Evolutionary conservation across 2,329 filamentous ascomycete genomes (phyloP).

Genomic region (Chaetomiaceae sp.): DNA sequence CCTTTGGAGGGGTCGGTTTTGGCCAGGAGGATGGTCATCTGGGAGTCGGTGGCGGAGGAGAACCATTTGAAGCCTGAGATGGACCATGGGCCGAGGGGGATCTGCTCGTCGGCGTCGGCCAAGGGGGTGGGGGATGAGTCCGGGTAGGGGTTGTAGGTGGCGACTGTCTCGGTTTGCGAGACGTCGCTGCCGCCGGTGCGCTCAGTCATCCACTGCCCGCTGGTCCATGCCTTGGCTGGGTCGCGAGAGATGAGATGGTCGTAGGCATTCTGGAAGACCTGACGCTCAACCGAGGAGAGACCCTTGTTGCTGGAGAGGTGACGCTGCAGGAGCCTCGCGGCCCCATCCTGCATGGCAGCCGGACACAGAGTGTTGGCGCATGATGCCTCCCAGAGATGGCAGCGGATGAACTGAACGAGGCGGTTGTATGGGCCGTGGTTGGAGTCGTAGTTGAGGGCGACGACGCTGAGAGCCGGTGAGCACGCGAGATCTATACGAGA

Average conservation of each 20-base stretch:
- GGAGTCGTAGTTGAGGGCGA: constrained; percentile 57
- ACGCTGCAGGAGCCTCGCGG: constrained; percentile 45
- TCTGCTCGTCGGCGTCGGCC: constrained; percentile 26
- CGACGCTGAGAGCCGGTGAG: constrained; percentile 36
- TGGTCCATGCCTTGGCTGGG: constrained; percentile 57
- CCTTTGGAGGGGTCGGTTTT: constrained; percentile 46
- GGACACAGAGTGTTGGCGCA: constrained; percentile 61
- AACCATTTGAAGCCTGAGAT: constrained; percentile 71
- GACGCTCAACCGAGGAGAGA: constrained; percentile 30
- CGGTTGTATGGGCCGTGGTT: constrained; percentile 48
- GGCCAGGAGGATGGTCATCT: constrained; percentile 62
- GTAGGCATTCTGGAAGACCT: constrained; percentile 50
- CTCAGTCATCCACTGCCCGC: constrained; percentile 76
- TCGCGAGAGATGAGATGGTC: constrained; percentile 51
- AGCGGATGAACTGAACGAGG: constrained; percentile 55
- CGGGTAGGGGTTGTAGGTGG: constrained; percentile 32
- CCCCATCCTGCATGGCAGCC: constrained; percentile 63
- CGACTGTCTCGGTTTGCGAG: constrained; percentile 61
- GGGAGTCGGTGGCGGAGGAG: constrained; percentile 60
- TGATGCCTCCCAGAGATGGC: constrained; percentile 56
- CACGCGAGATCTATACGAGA: not conserved
- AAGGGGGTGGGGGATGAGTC: constrained; percentile 25
- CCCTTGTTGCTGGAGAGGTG: constrained; percentile 35
- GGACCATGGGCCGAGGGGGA: constrained; percentile 52
- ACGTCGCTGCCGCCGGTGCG: constrained; percentile 66